These are phyloP conservation scores for Glycyrrhiza uralensis DNA, from an alignment of 306 rosid genomes.

Conservation along the genomic window DNA sequence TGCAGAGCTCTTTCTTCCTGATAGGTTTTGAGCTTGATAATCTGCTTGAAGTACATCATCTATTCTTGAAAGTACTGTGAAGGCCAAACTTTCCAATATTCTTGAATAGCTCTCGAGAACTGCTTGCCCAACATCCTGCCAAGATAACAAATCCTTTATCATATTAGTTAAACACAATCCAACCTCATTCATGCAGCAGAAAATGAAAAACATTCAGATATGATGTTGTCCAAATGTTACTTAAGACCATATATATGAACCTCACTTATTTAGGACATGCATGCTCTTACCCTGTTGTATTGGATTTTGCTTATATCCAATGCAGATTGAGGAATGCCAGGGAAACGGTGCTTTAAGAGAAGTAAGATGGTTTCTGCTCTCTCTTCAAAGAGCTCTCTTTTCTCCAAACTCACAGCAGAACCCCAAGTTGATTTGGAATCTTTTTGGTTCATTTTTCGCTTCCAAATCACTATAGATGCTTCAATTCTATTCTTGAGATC, in stretches of 20 bases:
- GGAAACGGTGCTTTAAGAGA: slow-evolving; percentile 89
- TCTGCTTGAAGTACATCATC: slow-evolving; percentile 96
- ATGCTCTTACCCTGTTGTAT: slow-evolving; percentile 54
- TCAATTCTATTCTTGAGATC: slow-evolving; percentile 92
- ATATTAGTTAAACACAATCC: background rate
- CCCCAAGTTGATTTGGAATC: slow-evolving; percentile 91
- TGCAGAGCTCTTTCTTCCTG: slow-evolving; percentile 1
- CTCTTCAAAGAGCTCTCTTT: slow-evolving; percentile 95
- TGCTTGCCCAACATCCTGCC: slow-evolving; percentile 95
- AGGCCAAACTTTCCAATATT: slow-evolving; percentile 94
- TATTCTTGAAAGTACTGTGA: slow-evolving; percentile 84
- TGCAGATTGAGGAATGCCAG: slow-evolving; percentile 88
- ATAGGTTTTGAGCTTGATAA: slow-evolving; percentile 52
- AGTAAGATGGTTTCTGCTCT: slow-evolving; percentile 94
- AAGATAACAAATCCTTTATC: slow-evolving; percentile 8
- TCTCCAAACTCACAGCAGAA: slow-evolving; percentile 87
- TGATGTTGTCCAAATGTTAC: too few species aligned
- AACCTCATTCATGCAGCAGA: background rate
- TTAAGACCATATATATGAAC: too few species aligned
- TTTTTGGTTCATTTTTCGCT: slow-evolving; percentile 90
- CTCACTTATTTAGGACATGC: too few species aligned
- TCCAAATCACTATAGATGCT: slow-evolving; percentile 96
- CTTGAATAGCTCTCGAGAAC: slow-evolving; percentile 95
- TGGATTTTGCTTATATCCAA: slow-evolving; percentile 96
- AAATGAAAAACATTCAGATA: background rate